Base-by-base conservation (phyloP, 768 basidiomycete genomes). In the Pulveroboletus sp. region DNA sequence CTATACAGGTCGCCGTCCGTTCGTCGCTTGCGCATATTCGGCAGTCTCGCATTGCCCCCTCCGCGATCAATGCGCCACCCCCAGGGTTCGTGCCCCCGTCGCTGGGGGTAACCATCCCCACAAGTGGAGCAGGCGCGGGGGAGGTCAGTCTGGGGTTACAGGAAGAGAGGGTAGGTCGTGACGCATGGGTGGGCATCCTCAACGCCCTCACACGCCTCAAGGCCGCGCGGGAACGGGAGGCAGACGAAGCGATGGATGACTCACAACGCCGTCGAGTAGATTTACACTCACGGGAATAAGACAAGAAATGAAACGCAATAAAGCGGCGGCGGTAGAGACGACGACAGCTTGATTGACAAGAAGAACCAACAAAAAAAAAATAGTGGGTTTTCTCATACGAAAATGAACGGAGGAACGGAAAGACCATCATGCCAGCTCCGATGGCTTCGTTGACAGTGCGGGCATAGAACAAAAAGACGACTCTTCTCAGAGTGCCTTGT, bases 11-110 rank as follows among this genome's bases (percentile, higher is more conserved):
- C 27, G 78, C 81, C 27, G 78, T 92, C 49, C 84, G 89, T 33
- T 87, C 87, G 13, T 85, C 85, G 4, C 72, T 91, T 51, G 88
- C 89, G 16, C 87, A 90, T 57, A 85, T 92, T 50, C 77, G 87
- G 11, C 81, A 86, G 59, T 85, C 87, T 10, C 82, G 88, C 55
- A 88, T 91, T 61, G 85, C 89, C 35, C 88, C 89, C 9, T 87
- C 87, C n/a, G 84, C 87, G n/a, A 89, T 92, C 59, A 85, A 84
- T 41, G 88, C 89, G 1, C 87, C 87, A 29, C 78, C 82, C 6
- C 77, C 75, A 1, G 81, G 79, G 23, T 87, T 89, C 62, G 71
- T 90, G 10, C 89, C 88, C 6, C 84, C 88, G 4, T 84, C 87
- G 7, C 79, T 89, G 14, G 89, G 89, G 6, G 87, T 90, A 12